Evolutionary conservation across 352 stramenopile species (phyloP), one percentile per base, ranked within the genome.

Genomic region (Phytopythium kandeliae): DNA sequence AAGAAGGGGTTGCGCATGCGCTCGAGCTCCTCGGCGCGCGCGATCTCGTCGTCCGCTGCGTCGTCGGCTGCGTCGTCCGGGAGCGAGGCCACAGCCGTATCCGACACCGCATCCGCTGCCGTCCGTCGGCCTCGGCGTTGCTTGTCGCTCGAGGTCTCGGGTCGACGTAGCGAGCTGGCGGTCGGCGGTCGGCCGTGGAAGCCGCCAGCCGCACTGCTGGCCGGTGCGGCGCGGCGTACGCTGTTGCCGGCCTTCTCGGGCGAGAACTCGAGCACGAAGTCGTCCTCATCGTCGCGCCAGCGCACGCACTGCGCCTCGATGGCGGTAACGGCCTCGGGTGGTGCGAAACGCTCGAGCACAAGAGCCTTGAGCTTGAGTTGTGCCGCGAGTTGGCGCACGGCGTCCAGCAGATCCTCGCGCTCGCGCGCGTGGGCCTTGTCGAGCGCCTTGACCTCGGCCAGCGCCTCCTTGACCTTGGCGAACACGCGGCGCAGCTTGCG

Each of bases 401-500:
- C 97, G 58, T 98, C 91, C 21, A 98, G 62, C 53, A 98, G 73
- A 51, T 98, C 95, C 47, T 97, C 92, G 28, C 92, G 85, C 63
- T 99, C 96, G 4, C 78, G 77, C 17, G 63, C 63, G 50, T 98
- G 96, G 28, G 96, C 91, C 48, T 95, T 89, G 60, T 98, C 85
- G 54, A 98, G 83, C 63, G 98, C 93, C 52, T 96, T 90, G 43
- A 98, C 84, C 49, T 99, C 96, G 7, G 62, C 62, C 48, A 97
- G 78, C 8, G 85, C 85, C 35, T 93, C 82, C 51, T 98, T 96
- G 46, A 97, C 77, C 51, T 91, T 89, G 7, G 64, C 74, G 50
- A 88, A 98, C 17, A 98, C 73, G 57, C 98, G 98, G 55, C 98
- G 97, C 31, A 99, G 77, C 63, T 99, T 98, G 11, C 91, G 92